Evolutionary conservation across 2,329 filamentous ascomycete species (phyloP).

Genomic region (Clarireedia paspali): DNA sequence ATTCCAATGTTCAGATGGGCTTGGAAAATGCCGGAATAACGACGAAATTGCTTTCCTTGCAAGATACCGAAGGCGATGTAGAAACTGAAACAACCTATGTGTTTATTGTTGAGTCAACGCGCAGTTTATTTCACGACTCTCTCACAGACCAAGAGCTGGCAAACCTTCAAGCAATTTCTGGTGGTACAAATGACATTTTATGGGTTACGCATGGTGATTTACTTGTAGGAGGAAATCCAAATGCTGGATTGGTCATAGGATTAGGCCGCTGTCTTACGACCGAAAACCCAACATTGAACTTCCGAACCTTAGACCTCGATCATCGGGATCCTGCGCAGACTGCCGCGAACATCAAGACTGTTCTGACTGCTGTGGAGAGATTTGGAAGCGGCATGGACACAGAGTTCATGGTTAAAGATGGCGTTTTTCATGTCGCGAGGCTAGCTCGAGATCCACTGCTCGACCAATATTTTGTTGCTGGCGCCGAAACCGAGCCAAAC

Average conservation of each 20-base stretch:
- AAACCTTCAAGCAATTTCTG: neutral
- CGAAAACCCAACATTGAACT: conserved; percentile 12
- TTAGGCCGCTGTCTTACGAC: conserved; percentile 6
- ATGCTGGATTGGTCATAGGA: conserved; percentile 5
- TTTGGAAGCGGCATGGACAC: neutral
- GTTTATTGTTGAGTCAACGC: neutral
- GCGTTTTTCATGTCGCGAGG: conserved; percentile 9
- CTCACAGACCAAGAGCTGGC: neutral
- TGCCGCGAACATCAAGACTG: neutral
- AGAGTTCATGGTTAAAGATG: neutral
- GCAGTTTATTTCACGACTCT: neutral
- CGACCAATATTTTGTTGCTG: conserved; percentile 6
- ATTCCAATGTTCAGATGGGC: neutral
- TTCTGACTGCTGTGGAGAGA: neutral
- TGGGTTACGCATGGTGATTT: conserved; percentile 11
- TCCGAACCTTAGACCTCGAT: conserved; percentile 10
- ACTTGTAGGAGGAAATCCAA: neutral
- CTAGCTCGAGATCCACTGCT: conserved; percentile 7
- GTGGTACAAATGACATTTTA: neutral
- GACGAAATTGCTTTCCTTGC: neutral
- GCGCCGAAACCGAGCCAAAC: conserved; percentile 5
- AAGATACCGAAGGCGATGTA: neutral
- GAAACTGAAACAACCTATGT: neutral
- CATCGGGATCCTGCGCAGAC: neutral
- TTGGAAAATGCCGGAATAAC: neutral